Conservation (phyloP, 192 early-diverging fungal species). For the Coemansia sp. region DNA sequence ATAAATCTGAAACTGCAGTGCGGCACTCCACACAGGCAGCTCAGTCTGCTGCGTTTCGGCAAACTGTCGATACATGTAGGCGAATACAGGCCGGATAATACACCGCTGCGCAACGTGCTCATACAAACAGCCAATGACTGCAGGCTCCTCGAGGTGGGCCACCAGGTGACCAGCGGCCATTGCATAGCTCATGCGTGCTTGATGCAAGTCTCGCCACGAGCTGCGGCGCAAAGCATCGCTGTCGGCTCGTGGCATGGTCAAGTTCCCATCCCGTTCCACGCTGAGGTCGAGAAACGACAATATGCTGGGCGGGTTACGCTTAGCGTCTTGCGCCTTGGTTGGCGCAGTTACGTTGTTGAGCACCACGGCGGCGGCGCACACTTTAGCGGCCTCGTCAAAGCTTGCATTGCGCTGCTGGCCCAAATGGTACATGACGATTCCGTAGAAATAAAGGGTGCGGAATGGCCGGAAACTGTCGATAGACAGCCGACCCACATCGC, state of each 20-base stretch:
- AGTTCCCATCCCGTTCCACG: slow-evolving; percentile 8
- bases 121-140: slow-evolving; percentile 8
- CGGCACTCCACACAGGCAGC: slow-evolving; percentile 15
- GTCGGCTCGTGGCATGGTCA: slow-evolving; percentile 15
- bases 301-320: slow-evolving; percentile 12
- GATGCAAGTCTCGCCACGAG: slow-evolving; percentile 11
- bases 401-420: slow-evolving; percentile 7
- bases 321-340: background rate
- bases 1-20: slow-evolving; percentile 49
- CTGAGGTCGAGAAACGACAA: slow-evolving; percentile 26
- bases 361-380: slow-evolving; percentile 38
- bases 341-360: slow-evolving; percentile 34
- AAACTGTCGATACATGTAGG: slow-evolving; percentile 30
- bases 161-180: slow-evolving; percentile 27
- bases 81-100: slow-evolving; percentile 38
- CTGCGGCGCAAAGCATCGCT: background rate
- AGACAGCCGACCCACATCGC: slow-evolving; percentile 33
- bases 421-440: slow-evolving; percentile 29
- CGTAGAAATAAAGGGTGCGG: slow-evolving; percentile 37
- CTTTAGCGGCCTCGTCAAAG: slow-evolving; percentile 10
- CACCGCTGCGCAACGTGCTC: slow-evolving; percentile 16
- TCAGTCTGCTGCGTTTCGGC: slow-evolving; percentile 1
- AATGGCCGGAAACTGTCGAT: slow-evolving; percentile 39
- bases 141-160: slow-evolving; percentile 19
- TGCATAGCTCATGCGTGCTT: slow-evolving; percentile 25